phyloP scores from a whole-genome alignment of 2,329 filamentous ascomycete genomes.

The Fusarium abutilonis region DNA sequence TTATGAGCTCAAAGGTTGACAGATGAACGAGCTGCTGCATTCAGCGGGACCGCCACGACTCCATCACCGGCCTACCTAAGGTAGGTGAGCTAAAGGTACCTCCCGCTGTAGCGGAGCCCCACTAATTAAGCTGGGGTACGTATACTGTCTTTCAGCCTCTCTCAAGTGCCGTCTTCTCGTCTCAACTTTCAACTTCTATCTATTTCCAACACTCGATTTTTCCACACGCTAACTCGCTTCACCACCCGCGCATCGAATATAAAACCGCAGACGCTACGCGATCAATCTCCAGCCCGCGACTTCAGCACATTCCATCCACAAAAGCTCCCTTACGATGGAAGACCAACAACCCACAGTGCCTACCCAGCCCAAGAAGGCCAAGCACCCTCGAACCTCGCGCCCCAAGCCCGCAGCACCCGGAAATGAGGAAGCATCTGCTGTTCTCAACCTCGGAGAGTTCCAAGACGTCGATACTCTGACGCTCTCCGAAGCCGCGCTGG shows the following conservation, averaged over 20 bases:
- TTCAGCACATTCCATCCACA: slow-evolving; percentile 9
- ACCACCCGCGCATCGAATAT: slow-evolving; percentile 2
- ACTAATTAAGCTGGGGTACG: slow-evolving; percentile 40
- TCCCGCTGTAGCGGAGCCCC: slow-evolving; percentile 21
- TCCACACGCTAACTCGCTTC: neutral
- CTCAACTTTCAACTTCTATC: slow-evolving; percentile 29
- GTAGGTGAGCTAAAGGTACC: slow-evolving; percentile 9
- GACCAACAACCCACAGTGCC: slow-evolving; percentile 18
- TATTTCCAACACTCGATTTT: neutral
- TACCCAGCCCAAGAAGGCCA: slow-evolving; percentile 34
- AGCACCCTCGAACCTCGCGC: slow-evolving; percentile 62
- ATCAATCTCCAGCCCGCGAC: neutral
- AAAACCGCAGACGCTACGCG: neutral
- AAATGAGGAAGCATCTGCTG: slow-evolving; percentile 86
- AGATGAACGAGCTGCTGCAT: slow-evolving; percentile 26
- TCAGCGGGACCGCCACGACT: slow-evolving; percentile 38
- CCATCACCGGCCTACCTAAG: slow-evolving; percentile 14
- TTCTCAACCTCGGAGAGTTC: slow-evolving; percentile 91
- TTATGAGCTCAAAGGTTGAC: slow-evolving; percentile 21
- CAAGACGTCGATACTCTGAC: slow-evolving; percentile 91
- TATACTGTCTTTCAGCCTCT: slow-evolving; percentile 35
- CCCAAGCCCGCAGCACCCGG: slow-evolving; percentile 74
- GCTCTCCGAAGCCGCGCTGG: slow-evolving; percentile 88
- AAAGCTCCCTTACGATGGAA: slow-evolving; percentile 22
- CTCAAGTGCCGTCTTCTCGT: slow-evolving; percentile 15